Conservation (phyloP, 345 rosid species). For the Sonneratia alba region DNA sequence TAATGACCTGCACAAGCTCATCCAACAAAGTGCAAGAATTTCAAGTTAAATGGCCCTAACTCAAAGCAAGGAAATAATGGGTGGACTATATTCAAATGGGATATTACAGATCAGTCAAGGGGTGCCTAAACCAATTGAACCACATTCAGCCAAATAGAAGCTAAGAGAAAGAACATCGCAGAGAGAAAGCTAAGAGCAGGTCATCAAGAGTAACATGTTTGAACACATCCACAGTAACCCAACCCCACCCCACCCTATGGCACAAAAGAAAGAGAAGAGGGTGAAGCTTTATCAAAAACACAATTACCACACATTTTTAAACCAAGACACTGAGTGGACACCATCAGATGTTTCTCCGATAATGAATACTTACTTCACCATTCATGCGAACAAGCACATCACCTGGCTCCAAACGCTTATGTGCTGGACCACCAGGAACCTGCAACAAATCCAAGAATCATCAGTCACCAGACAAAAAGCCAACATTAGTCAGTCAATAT, state of each 20-base stretch:
- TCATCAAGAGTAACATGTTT: no score
- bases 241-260: no score
- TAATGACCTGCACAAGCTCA: conserved; percentile 52
- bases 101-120: no score
- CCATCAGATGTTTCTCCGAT: neutral
- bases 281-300: neutral
- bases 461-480: neutral
- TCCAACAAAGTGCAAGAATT: neutral
- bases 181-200: no score
- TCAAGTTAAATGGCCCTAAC: no score
- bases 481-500: neutral
- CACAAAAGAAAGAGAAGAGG: no score
- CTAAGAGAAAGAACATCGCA: no score
- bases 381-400: conserved; percentile 90
- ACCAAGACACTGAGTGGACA: neutral
- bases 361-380: conserved; percentile 52
- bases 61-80: no score
- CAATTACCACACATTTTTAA: neutral
- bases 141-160: no score
- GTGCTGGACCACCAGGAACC: conserved; percentile 96
- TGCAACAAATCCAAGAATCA: conserved; percentile 21
- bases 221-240: no score
- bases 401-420: conserved; percentile 76
- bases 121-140: no score
- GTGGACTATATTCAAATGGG: no score